Percentiles rank a stretch among this genome's conserved stretches.
Conservation (phyloP, 1,284 basidiomycete species). For the Vanrija sp. region DNA sequence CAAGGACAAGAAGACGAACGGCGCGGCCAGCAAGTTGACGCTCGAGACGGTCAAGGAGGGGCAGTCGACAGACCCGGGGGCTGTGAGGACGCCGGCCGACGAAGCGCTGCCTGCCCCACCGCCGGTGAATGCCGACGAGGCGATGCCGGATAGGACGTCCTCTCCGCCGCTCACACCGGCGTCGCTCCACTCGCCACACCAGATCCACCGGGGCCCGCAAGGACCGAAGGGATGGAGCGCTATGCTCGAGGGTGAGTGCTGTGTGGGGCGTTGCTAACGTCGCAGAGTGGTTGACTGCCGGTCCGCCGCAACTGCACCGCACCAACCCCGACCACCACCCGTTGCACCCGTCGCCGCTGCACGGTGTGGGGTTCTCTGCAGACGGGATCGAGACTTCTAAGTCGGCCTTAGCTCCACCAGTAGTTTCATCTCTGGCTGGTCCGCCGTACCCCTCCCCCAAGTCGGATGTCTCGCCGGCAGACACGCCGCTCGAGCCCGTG, state of each 20-base stretch:
- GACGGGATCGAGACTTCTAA: no score
- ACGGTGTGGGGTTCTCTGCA: no score
- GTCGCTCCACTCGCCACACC: no score
- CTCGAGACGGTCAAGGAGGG: neutral
- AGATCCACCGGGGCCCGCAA: neutral
- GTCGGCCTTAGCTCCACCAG: no score
- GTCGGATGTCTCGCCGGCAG: no score
- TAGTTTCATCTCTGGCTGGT: no score
- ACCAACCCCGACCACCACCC: neutral
- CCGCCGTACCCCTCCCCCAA: no score
- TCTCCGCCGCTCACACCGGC: neutral
- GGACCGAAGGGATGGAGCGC: conserved; percentile 39
- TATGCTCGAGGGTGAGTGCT: conserved; percentile 43
- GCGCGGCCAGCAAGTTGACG: neutral
- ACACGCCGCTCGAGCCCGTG: no score
- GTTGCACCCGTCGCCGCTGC: neutral
- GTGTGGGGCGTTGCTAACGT: neutral
- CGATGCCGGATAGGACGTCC: neutral
- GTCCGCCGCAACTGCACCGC: neutral
- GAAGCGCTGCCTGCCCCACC: neutral
- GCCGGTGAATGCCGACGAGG: neutral
- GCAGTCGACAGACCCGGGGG: neutral
- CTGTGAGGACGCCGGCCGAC: neutral
- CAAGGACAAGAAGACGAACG: conserved; percentile 6
- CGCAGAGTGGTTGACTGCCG: conserved; percentile 42